Evolutionary conservation across 2,329 filamentous ascomycete species (phyloP).

Genomic region (Ophidiomyces ophidiicola): DNA sequence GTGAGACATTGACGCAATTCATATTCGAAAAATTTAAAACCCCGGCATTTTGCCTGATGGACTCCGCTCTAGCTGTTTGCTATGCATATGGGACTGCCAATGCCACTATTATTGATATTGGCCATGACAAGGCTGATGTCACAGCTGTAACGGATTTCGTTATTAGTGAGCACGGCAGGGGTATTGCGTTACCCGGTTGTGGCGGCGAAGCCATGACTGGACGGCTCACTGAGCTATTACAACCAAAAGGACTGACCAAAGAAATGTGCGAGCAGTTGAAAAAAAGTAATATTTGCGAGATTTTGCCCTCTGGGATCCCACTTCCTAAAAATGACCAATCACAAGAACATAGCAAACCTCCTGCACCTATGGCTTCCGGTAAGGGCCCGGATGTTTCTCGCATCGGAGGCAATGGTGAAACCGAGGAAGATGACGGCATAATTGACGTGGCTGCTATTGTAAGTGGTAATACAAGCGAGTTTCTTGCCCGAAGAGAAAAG

Average conservation of each 20-base stretch:
- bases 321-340: slow-evolving; percentile 42
- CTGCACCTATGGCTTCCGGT: slow-evolving; percentile 42
- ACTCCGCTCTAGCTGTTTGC: slow-evolving; percentile 70
- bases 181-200: slow-evolving; percentile 51
- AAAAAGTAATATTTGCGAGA: slow-evolving; percentile 50
- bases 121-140: slow-evolving; percentile 82
- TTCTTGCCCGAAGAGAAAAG: slow-evolving; percentile 49
- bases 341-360: slow-evolving; percentile 26
- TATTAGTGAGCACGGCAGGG: slow-evolving; percentile 55
- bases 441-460: slow-evolving; percentile 55
- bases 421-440: slow-evolving; percentile 49
- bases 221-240: slow-evolving; percentile 55
- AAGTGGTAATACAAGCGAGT: slow-evolving; percentile 51
- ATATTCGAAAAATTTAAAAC: slow-evolving; percentile 96
- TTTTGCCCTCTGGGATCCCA: slow-evolving; percentile 43
- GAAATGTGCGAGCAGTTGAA: slow-evolving; percentile 57
- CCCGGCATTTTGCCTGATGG: slow-evolving; percentile 79
- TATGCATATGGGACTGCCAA: slow-evolving; percentile 70
- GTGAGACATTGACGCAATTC: slow-evolving; percentile 80
- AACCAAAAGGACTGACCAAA: slow-evolving; percentile 43
- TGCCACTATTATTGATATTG: slow-evolving; percentile 82
- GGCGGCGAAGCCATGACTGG: slow-evolving; percentile 82
- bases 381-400: slow-evolving; percentile 40
- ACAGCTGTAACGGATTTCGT: slow-evolving; percentile 77
- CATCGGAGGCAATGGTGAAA: slow-evolving; percentile 35